These are phyloP conservation scores for Penicillium canescens DNA, from an alignment of 495 filamentous ascomycete genomes.

Conservation along the genomic window DNA sequence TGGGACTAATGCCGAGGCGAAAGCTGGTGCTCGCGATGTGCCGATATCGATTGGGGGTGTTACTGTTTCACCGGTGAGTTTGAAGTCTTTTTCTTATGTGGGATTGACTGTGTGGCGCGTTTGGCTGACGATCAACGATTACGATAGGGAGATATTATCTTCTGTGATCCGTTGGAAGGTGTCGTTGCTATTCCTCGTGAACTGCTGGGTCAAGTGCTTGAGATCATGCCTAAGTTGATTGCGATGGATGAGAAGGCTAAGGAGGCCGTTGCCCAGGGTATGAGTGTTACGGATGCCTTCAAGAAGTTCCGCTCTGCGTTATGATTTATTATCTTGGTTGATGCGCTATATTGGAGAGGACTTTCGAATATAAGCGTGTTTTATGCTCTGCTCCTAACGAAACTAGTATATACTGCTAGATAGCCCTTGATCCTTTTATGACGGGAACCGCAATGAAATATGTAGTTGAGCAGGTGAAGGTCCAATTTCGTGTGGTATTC, in stretches of 20 bases:
- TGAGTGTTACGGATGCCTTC: conserved; percentile 59
- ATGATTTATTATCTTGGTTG: too few species aligned
- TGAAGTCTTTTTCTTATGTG: background rate
- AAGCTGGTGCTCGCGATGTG: conserved; percentile 54
- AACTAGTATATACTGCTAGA: too few species aligned
- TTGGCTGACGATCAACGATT: background rate
- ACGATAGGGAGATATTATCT: conserved; percentile 60
- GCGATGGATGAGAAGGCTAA: conserved; percentile 62
- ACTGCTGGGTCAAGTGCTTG: conserved; percentile 49
- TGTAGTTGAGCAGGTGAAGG: conserved; percentile 10
- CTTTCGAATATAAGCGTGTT: background rate
- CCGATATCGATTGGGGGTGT: conserved; percentile 50
- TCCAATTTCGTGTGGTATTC: conserved; percentile 30
- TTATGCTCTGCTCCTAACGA: too few species aligned
- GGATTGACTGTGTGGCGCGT: background rate
- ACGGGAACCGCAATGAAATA: too few species aligned
- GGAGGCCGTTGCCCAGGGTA: conserved; percentile 57
- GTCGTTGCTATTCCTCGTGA: conserved; percentile 62
- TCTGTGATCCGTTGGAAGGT: conserved; percentile 60
- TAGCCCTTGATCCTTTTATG: background rate
- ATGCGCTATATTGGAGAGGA: too few species aligned
- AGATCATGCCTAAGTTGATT: conserved; percentile 53
- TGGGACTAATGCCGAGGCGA: conserved; percentile 60
- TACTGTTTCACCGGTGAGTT: conserved; percentile 46
- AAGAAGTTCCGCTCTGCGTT: conserved; percentile 33